A percentile compares a stretch with the other conserved stretches of the same genome.
phyloP scores from a whole-genome alignment of 2,329 filamentous ascomycete species.

The Claviceps sp. region DNA sequence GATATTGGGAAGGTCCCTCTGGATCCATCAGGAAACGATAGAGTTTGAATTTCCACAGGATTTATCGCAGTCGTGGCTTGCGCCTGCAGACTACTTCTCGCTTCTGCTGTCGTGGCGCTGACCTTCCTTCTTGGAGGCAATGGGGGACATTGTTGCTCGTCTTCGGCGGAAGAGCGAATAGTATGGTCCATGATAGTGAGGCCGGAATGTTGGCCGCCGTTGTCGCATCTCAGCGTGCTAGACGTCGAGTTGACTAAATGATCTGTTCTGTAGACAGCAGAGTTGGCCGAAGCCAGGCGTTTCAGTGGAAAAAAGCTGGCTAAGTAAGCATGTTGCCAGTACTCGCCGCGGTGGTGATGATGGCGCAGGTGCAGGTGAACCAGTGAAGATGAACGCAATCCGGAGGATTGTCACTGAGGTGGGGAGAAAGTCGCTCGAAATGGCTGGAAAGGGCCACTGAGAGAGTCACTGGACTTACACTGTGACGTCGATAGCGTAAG shows the following conservation, averaged over 20 bases:
- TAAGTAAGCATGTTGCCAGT: background rate
- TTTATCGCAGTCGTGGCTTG: slow-evolving; percentile 77
- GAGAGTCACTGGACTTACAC: no score
- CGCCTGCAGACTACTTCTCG: slow-evolving; percentile 32
- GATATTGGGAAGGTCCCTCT: slow-evolving; percentile 46
- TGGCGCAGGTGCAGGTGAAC: background rate
- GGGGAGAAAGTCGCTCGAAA: no score
- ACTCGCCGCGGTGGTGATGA: background rate
- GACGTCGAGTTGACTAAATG: background rate
- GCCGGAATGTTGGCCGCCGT: slow-evolving; percentile 5
- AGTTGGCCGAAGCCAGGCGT: background rate
- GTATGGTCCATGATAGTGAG: slow-evolving; percentile 17
- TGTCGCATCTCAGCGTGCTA: slow-evolving; percentile 16
- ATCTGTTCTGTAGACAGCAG: background rate
- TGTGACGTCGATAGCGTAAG: background rate
- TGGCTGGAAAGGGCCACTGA: no score
- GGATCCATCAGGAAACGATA: slow-evolving; percentile 58
- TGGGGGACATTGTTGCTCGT: slow-evolving; percentile 37
- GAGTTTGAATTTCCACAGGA: slow-evolving; percentile 64
- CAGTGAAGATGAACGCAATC: no score
- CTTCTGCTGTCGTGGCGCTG: slow-evolving; percentile 21
- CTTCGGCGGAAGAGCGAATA: slow-evolving; percentile 11
- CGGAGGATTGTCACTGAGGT: background rate
- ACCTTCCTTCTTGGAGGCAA: slow-evolving; percentile 38
- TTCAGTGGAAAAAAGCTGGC: background rate